Conservation (phyloP, 1,284 basidiomycete species). For the Cryptococcus depauperatus region DNA sequence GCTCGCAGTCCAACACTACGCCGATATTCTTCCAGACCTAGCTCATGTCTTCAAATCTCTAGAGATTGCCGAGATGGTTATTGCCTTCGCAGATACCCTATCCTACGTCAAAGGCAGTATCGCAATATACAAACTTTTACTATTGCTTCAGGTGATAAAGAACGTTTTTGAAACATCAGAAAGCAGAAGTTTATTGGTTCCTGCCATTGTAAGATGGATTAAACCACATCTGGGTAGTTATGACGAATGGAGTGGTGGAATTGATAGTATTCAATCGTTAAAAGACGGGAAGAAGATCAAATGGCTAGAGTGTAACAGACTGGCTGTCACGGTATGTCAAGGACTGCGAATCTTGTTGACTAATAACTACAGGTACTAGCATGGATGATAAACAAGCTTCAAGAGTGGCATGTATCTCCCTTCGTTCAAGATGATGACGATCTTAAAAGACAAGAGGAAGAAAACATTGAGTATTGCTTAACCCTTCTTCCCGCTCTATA, state of each 20-base stretch:
- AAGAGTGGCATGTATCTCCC: slow-evolving; percentile 67
- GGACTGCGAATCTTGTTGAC: neutral
- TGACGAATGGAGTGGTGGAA: slow-evolving; percentile 47
- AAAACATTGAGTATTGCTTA: slow-evolving; percentile 83
- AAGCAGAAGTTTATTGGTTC: slow-evolving; percentile 72
- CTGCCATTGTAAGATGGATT: slow-evolving; percentile 84
- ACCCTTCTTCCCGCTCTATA: slow-evolving; percentile 76
- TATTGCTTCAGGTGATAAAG: slow-evolving; percentile 85
- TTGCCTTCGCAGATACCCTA: slow-evolving; percentile 75
- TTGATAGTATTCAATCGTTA: slow-evolving; percentile 29
- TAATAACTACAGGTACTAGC: slow-evolving; percentile 59
- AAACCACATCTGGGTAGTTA: slow-evolving; percentile 91
- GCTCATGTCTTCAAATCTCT: slow-evolving; percentile 67
- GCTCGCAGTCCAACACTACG: slow-evolving; percentile 86
- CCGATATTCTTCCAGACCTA: slow-evolving; percentile 81
- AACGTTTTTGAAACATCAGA: slow-evolving; percentile 78
- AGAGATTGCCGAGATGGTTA: slow-evolving; percentile 76
- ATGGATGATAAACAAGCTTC: slow-evolving; percentile 83
- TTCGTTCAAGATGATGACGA: slow-evolving; percentile 56
- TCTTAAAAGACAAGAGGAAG: slow-evolving; percentile 70
- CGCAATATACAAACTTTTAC: slow-evolving; percentile 84
- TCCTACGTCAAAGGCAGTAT: slow-evolving; percentile 72
- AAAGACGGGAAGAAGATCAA: slow-evolving; percentile 68
- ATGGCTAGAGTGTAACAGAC: slow-evolving; percentile 82
- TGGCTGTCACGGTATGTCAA: slow-evolving; percentile 47